A percentile compares a stretch with the other conserved stretches of the same genome.
phyloP scores from a whole-genome alignment of 2,329 filamentous ascomycete genomes.

The Zymoseptoria ardabiliae region DNA sequence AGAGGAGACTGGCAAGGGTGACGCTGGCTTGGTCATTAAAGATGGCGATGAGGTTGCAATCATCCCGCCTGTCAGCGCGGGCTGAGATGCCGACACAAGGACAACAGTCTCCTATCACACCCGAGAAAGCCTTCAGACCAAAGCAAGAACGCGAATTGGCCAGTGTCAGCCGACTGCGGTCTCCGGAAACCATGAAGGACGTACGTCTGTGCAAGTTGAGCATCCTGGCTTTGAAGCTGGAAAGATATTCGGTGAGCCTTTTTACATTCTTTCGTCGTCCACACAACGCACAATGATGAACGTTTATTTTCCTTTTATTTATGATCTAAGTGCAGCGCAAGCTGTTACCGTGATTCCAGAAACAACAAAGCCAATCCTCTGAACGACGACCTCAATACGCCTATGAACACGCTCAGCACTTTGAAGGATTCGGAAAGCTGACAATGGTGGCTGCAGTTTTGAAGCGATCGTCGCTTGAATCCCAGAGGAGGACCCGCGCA shows the following conservation, averaged over 20 bases:
- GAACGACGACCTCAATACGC: not conserved
- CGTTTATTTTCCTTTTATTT: slow-evolving; percentile 1
- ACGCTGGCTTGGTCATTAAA: slow-evolving; percentile 47
- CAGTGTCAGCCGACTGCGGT: no score
- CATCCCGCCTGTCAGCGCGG: slow-evolving; percentile 82
- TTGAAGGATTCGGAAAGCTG: not conserved
- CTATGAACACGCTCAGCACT: not conserved
- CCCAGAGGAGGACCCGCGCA: not conserved
- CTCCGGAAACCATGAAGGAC: no score
- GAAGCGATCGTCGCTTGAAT: not conserved
- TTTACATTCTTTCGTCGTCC: not conserved
- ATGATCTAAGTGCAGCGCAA: slow-evolving; percentile 2
- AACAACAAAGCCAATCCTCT: slow-evolving; percentile 1
- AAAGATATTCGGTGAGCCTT: not conserved
- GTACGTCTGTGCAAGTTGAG: not conserved
- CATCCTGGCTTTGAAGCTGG: not conserved
- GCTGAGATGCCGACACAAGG: slow-evolving; percentile 39
- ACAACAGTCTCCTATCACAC: not conserved
- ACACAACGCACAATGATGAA: not conserved
- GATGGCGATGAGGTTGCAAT: slow-evolving; percentile 79
- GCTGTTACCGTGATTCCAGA: not conserved
- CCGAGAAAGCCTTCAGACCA: no score
- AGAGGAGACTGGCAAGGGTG: slow-evolving; percentile 38
- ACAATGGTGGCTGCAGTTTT: not conserved
- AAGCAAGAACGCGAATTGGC: no score